Evolutionary conservation across 176 grass and related monocot genomes (phyloP).

Genomic region (Oryza officinalis): DNA sequence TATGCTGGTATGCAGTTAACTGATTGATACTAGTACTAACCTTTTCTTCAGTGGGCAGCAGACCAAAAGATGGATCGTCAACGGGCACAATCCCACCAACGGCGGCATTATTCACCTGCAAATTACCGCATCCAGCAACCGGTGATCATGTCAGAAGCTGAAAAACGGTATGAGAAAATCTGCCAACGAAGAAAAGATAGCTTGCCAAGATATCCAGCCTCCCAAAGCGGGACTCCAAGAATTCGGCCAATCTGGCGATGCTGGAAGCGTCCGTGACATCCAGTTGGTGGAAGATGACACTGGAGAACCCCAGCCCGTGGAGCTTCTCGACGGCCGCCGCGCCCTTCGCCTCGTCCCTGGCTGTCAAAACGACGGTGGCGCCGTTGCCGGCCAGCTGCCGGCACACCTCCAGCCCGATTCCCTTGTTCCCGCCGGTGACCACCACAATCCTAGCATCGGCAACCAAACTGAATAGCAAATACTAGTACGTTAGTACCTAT

Average conservation of each 20-base stretch:
- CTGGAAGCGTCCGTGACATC: conserved; percentile 45
- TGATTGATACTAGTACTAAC: background rate
- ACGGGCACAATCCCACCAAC: background rate
- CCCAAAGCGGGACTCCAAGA: conserved; percentile 37
- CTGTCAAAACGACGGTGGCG: conserved; percentile 52
- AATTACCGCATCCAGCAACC: background rate
- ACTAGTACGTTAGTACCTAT: too few relatives aligned
- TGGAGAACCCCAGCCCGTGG: background rate
- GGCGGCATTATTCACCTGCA: conserved; percentile 46
- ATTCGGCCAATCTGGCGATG: conserved; percentile 37
- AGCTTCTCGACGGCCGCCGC: conserved; percentile 40
- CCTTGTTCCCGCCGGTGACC: conserved; percentile 68
- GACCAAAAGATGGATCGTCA: background rate
- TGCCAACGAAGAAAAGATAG: too few relatives aligned
- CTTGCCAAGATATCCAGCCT: conserved; percentile 32
- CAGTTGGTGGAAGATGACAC: conserved; percentile 51
- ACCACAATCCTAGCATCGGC: conserved; percentile 47
- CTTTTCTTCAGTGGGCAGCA: background rate
- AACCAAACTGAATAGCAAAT: too few relatives aligned
- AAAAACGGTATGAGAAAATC: background rate
- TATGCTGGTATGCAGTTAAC: background rate
- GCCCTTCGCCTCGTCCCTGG: conserved; percentile 50
- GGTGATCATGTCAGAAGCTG: background rate
- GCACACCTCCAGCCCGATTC: conserved; percentile 62
- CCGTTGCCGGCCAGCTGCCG: conserved; percentile 44